Percentiles rank a stretch among this genome's conserved stretches.
Evolutionary conservation across 1,284 basidiomycete genomes (phyloP).

Genomic region (Violaceomyces palustris): DNA sequence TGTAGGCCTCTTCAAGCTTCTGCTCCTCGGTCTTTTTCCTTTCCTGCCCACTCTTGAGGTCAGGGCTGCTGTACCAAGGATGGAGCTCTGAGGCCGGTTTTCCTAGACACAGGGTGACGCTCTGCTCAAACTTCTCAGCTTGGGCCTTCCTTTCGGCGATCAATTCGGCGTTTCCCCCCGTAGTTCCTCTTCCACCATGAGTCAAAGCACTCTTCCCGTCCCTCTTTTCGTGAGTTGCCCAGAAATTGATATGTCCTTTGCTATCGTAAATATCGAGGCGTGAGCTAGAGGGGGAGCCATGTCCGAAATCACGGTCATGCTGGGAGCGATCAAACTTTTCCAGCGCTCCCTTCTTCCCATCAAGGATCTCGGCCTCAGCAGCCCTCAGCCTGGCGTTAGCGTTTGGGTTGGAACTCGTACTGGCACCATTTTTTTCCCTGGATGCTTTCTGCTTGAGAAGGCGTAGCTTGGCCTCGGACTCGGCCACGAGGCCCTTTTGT

Average conservation of each 20-base stretch:
- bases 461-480: conserved; percentile 71
- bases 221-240: too few species aligned
- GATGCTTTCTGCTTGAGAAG: conserved; percentile 58
- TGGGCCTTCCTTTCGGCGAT: too few species aligned
- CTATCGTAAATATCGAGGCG: neutral
- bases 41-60: conserved; percentile 30
- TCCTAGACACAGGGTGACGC: neutral
- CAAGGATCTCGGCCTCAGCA: conserved; percentile 1
- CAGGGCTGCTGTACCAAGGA: conserved; percentile 35
- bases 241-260: conserved; percentile 28
- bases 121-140: too few species aligned
- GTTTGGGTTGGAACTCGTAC: neutral
- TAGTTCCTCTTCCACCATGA: neutral
- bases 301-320: too few species aligned
- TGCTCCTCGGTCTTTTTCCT: conserved; percentile 29
- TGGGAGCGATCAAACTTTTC: conserved; percentile 2
- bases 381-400: neutral
- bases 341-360: conserved; percentile 1
- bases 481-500: conserved; percentile 68
- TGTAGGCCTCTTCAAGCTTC: conserved; percentile 27
- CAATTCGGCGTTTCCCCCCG: neutral
- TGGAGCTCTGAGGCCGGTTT: conserved; percentile 17
- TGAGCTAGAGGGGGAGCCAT: too few species aligned
- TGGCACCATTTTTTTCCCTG: neutral
- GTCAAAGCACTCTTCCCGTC: too few species aligned